phyloP scores from a whole-genome alignment of 495 filamentous ascomycete genomes.

The Lophiotrema nucula region DNA sequence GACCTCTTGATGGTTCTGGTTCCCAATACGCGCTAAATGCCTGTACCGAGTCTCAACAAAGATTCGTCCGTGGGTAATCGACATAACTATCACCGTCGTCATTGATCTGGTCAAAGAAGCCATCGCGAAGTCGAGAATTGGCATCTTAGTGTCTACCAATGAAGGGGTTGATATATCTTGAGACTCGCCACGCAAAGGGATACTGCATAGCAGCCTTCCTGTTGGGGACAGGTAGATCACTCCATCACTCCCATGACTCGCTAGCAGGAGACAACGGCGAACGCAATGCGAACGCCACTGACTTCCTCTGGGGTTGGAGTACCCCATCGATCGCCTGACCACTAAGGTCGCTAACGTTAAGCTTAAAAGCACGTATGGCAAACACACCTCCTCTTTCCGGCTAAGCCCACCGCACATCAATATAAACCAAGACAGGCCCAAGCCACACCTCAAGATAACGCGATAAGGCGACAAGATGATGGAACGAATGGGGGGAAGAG shows the following conservation, averaged over 20 bases:
- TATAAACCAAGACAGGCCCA: conserved; percentile 8
- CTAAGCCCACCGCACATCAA: conserved; percentile 14
- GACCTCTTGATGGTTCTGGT: too few species aligned
- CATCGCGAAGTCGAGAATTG: too few species aligned
- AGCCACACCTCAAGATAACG: conserved; percentile 16
- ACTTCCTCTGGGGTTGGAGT: not conserved
- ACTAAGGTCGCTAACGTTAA: conserved; percentile 19
- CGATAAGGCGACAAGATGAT: conserved; percentile 5
- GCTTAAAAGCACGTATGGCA: conserved; percentile 24
- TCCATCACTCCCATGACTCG: conserved; percentile 2
- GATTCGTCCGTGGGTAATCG: too few species aligned
- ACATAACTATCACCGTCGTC: too few species aligned
- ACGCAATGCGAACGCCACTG: not conserved
- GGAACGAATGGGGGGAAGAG: not conserved
- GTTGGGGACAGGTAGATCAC: conserved; percentile 14
- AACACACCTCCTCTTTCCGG: conserved; percentile 25
- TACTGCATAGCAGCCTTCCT: conserved; percentile 17
- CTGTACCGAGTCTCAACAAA: too few species aligned
- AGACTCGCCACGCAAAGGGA: conserved; percentile 7
- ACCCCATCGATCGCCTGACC: conserved; percentile 19
- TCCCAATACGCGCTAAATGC: too few species aligned
- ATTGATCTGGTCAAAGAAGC: too few species aligned
- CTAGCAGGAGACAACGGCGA: not conserved
- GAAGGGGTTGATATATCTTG: not conserved
- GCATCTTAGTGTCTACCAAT: too few species aligned